Conservation (phyloP, 2,329 filamentous ascomycete genomes). For the Raffaelea albimanens region DNA sequence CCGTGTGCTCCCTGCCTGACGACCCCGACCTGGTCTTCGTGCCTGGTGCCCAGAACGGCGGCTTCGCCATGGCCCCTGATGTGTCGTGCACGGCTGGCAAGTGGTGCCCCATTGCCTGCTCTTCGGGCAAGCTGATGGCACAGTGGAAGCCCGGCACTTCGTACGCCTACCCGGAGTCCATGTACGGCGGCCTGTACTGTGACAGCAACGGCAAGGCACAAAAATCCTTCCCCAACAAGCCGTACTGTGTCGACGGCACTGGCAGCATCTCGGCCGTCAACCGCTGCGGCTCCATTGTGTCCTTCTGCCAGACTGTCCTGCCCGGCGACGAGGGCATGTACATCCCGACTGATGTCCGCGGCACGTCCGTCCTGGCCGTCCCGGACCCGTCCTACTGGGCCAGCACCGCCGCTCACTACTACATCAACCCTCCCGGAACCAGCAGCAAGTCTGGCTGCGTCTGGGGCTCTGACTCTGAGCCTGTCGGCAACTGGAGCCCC, state of each 20-base stretch:
- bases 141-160: conserved; percentile 68
- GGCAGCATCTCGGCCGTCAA: conserved; percentile 58
- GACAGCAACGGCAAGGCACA: conserved; percentile 53
- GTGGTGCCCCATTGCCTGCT: conserved; percentile 72
- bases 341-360: conserved; percentile 61
- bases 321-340: conserved; percentile 76
- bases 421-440: conserved; percentile 67
- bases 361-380: conserved; percentile 54
- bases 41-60: conserved; percentile 58
- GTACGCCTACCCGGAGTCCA: conserved; percentile 61
- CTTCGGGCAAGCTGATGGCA: conserved; percentile 63
- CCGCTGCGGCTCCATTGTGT: conserved; percentile 50
- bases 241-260: conserved; percentile 62
- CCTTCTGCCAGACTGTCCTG: conserved; percentile 72
- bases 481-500: conserved; percentile 67
- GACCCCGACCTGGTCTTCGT: conserved; percentile 58
- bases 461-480: conserved; percentile 56
- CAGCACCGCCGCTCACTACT: conserved; percentile 65
- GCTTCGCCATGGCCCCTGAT: conserved; percentile 74
- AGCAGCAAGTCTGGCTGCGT: conserved; percentile 51
- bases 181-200: conserved; percentile 70
- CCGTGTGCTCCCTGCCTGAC: conserved; percentile 55
- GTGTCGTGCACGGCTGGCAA: conserved; percentile 55
- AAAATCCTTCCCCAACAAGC: conserved; percentile 59
- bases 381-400: conserved; percentile 64